Base-by-base conservation (phyloP, 768 basidiomycete species). In the Hygrocybe punicea region DNA sequence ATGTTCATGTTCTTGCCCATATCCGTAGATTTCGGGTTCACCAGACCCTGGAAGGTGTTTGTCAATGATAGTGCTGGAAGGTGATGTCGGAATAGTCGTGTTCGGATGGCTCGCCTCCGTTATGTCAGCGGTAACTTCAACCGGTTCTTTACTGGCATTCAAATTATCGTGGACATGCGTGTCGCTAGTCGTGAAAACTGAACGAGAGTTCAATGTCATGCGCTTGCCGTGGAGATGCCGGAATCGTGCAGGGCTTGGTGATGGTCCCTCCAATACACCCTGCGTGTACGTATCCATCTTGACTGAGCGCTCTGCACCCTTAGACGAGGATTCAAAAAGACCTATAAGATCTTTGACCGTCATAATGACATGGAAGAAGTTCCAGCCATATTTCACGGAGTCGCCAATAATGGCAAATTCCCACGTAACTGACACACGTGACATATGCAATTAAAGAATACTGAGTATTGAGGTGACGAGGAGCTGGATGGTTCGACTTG, bases 281-380 rank as follows among this genome's bases (percentile, higher is more conserved):
- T 4, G 17, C 16, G 17, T 36, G 36, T 21, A 19, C 17, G 45
- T 45, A 8, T 24, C 14, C 42, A 25, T 39, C 8, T 46, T 39
- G 23, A 33, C 23, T 25, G 35, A 5, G 35, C 37, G 23, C 24
- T 36, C 25, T 23, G 3, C 45, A 4, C 24, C 3, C 11, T 14
- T 14, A 39, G 51, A 16, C 35, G 33, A 35, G 6, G 66, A 59
- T 56, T 76, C 73, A 57, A 69, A 74, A 42, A 64, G 62, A 33
- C 69, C 63, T 53, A 72, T 65, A 48, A 74, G 66, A 37, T 74
- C 72, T 65, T 74, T 71, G 51, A 72, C 69, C 33, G 68, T 56
- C 71, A 72, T 74, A 17, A n/a, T n/a, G n/a, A n/a, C n/a, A n/a
- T n/a, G 49, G n/a, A n/a, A n/a, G n/a, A n/a, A 29, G 29, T 4